phyloP scores from a whole-genome alignment of 495 filamentous ascomycete species.

The Geoglossum glabrum region DNA sequence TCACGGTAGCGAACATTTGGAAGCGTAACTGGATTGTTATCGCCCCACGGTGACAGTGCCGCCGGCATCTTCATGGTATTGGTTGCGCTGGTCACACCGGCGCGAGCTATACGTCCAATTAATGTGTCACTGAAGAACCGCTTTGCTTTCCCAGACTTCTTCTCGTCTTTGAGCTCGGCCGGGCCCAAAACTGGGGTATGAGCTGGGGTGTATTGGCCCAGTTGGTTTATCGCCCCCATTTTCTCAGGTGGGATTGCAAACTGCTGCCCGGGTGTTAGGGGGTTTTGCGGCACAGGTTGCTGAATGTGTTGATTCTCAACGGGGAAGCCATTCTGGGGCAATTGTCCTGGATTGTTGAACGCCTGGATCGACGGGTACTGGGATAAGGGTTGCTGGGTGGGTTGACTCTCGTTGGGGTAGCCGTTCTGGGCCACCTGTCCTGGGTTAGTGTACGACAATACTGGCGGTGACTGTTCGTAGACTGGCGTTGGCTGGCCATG shows the following conservation, averaged over 20 bases:
- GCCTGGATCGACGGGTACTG: not conserved
- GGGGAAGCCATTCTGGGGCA: not conserved
- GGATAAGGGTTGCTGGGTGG: not conserved
- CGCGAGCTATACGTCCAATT: conserved; percentile 18
- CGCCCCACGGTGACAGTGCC: conserved; percentile 21
- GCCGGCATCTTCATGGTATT: conserved; percentile 17
- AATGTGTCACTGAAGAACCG: conserved; percentile 22
- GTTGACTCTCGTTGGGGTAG: not conserved
- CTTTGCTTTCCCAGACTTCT: conserved; percentile 16
- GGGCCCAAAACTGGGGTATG: not conserved
- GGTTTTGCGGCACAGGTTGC: not conserved
- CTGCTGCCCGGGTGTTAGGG: not conserved
- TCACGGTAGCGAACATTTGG: conserved; percentile 23
- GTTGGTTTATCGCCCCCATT: not conserved
- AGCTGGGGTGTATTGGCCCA: not conserved
- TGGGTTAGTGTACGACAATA: not conserved
- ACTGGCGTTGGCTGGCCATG: not conserved
- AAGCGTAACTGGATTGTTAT: conserved; percentile 24
- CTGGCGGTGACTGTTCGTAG: not conserved
- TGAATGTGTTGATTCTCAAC: not conserved
- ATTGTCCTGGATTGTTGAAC: not conserved
- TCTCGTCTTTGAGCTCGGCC: conserved; percentile 13
- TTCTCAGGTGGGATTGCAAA: not conserved
- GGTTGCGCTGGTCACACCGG: conserved; percentile 18
- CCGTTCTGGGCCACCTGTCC: not conserved